Evolutionary conservation across 306 rosid species (phyloP), one percentile per base, ranked within the genome.

Genomic region (Geum urbanum): DNA sequence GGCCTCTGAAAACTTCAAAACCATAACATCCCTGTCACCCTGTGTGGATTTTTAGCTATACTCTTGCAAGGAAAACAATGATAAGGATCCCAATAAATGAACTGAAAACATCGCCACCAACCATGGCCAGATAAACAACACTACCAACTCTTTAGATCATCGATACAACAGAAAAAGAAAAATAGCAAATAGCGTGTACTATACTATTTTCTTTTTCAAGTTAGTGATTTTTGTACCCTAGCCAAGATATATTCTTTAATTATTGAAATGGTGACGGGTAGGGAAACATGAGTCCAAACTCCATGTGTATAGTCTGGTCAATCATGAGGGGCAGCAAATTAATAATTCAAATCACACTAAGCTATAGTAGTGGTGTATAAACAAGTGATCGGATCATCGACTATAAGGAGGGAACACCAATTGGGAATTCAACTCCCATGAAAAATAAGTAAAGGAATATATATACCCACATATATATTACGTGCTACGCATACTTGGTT

Each of bases 341-440:
- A 32, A 32, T 66, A 46, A 35, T 47, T 1, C 48, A 40, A 62
- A 60, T 60, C 47, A 60, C 46, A 60, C 32, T 16, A 62, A 15
- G 8, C 15, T 14, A 15, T 32, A 24, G 10, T 22, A 22, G 60
- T 55, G 6, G 5, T 59, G 15, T 39, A 61, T 61, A 9, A 39
- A 59, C 64, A 27, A 35, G 19, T 2, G 5, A 6, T 11, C 0
- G 9, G 69, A 63, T 5, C 16, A 19, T 63, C 32, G 49, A 20
- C 18, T 2, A 65, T 19, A 6, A 2, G 1, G 13, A 15, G 35
- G 40, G 75, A 45, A 71, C 47, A 48, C 44, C 73, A 69, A 69
- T 56, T 69, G 27, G 53, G 73, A 69, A 55, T 19, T 69, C 73
- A 69, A 69, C 64, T 24, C 54, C 35, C n/a, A 22, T n/a, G 39